Conservation (phyloP, 2,329 filamentous ascomycete species). For the Zalaria obscura region DNA sequence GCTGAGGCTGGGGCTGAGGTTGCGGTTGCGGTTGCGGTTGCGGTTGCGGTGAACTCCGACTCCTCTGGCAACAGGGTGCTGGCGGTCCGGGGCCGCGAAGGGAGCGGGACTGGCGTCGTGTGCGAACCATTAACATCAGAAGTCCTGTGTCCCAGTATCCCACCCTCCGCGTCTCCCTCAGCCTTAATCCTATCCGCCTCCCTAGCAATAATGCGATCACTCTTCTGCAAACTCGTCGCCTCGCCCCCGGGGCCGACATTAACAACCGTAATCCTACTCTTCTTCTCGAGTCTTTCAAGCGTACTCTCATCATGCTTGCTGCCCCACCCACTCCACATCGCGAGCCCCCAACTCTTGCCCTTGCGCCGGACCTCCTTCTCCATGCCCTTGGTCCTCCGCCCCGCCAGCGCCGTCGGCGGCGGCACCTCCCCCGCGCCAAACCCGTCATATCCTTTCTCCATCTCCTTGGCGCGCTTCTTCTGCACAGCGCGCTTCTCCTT, state of each 20-base stretch:
- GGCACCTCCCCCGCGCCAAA: slow-evolving; percentile 61
- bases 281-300: slow-evolving; percentile 45
- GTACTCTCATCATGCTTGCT: slow-evolving; percentile 76
- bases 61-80: too few relatives aligned
- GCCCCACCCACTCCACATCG: slow-evolving; percentile 77
- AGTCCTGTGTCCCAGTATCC: too few relatives aligned
- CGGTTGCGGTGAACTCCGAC: too few relatives aligned
- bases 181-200: too few relatives aligned
- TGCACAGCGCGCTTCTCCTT: slow-evolving; percentile 57
- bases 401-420: slow-evolving; percentile 71
- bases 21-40: too few relatives aligned
- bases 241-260: not conserved
- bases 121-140: too few relatives aligned
- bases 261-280: slow-evolving; percentile 17
- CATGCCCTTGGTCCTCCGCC: slow-evolving; percentile 39
- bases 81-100: too few relatives aligned
- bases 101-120: too few relatives aligned
- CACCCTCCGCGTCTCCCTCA: too few relatives aligned
- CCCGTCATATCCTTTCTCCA: slow-evolving; percentile 54
- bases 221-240: too few relatives aligned
- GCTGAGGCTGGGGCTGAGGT: not conserved
- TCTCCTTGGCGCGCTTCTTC: slow-evolving; percentile 57
- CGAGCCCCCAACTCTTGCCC: slow-evolving; percentile 51
- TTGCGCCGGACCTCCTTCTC: slow-evolving; percentile 31
- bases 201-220: too few relatives aligned